Percentiles rank a stretch among this genome's conserved stretches.
Evolutionary conservation across 208 protist genomes (phyloP).

Genomic region (Trypanosoma mega): DNA sequence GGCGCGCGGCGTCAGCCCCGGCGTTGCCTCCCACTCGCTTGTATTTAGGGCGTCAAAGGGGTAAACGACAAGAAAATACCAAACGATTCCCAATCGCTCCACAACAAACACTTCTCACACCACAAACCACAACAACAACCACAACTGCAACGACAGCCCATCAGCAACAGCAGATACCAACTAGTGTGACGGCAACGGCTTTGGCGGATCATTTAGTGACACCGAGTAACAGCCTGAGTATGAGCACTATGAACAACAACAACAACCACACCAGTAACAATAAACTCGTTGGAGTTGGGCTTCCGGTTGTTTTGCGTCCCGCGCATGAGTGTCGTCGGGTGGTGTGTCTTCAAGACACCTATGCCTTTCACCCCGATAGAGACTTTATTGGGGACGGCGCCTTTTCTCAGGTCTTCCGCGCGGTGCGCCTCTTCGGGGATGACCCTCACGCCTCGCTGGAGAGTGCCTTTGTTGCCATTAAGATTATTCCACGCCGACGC

Average conservation of each 20-base stretch:
- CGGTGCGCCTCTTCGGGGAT: slow-evolving; percentile 55
- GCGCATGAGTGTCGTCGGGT: slow-evolving; percentile 40
- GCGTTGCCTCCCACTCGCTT: slow-evolving; percentile 19
- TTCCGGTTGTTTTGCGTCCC: not conserved
- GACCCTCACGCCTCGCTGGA: not conserved
- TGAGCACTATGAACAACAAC: no score
- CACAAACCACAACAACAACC: not conserved
- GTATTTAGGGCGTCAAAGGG: not conserved
- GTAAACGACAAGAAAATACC: no score
- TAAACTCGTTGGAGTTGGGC: slow-evolving; percentile 4
- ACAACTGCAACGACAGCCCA: not conserved
- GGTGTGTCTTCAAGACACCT: slow-evolving; percentile 68
- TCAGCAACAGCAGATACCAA: no score
- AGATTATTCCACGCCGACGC: slow-evolving; percentile 21
- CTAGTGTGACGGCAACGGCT: no score
- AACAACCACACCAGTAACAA: not conserved
- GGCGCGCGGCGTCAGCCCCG: slow-evolving; percentile 52
- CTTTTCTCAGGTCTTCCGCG: slow-evolving; percentile 79
- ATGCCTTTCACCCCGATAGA: slow-evolving; percentile 67
- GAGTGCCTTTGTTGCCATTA: slow-evolving; percentile 17
- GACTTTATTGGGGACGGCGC: slow-evolving; percentile 69
- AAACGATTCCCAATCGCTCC: no score
- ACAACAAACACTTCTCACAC: no score
- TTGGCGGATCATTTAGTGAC: no score
- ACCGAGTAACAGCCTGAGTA: no score